Conservation (phyloP, 495 filamentous ascomycete species). For the Lepidopterella palustris region DNA sequence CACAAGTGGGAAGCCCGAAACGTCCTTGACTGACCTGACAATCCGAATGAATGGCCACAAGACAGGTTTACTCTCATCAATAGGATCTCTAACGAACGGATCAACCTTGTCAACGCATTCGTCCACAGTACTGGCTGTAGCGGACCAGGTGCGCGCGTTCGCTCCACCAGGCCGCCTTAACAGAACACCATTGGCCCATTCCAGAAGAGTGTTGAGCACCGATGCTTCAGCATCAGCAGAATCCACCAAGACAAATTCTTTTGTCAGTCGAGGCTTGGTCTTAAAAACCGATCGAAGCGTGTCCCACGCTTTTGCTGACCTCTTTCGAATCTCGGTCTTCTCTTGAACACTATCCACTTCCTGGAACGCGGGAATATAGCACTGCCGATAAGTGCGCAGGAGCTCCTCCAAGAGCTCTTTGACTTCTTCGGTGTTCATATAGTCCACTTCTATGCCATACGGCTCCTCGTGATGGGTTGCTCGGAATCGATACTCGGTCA, state of each 20-base stretch:
- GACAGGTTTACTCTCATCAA: slow-evolving; percentile 1
- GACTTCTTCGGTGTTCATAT: slow-evolving; percentile 19
- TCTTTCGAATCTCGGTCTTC: slow-evolving; percentile 5
- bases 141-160: slow-evolving; percentile 5
- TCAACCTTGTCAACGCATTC: slow-evolving; percentile 16
- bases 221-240: not conserved
- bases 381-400: slow-evolving; percentile 7
- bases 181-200: slow-evolving; percentile 9
- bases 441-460: slow-evolving; percentile 17
- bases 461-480: slow-evolving; percentile 18
- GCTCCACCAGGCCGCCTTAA: slow-evolving; percentile 11
- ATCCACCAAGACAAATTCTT: slow-evolving; percentile 6
- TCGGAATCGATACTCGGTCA: slow-evolving; percentile 16
- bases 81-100: slow-evolving; percentile 6
- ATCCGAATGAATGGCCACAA: slow-evolving; percentile 20
- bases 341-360: slow-evolving; percentile 8
- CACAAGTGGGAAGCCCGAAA: not conserved
- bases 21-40: not conserved
- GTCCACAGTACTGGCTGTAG: slow-evolving; percentile 9
- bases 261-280: slow-evolving; percentile 6
- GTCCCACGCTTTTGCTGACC: slow-evolving; percentile 14
- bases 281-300: slow-evolving; percentile 17
- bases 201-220: slow-evolving; percentile 1
- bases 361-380: slow-evolving; percentile 10
- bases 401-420: slow-evolving; percentile 20